Evolutionary conservation across 2,329 filamentous ascomycete genomes (phyloP), one percentile per base, ranked within the genome.

Genomic region (Pseudogymnoascus sp.): DNA sequence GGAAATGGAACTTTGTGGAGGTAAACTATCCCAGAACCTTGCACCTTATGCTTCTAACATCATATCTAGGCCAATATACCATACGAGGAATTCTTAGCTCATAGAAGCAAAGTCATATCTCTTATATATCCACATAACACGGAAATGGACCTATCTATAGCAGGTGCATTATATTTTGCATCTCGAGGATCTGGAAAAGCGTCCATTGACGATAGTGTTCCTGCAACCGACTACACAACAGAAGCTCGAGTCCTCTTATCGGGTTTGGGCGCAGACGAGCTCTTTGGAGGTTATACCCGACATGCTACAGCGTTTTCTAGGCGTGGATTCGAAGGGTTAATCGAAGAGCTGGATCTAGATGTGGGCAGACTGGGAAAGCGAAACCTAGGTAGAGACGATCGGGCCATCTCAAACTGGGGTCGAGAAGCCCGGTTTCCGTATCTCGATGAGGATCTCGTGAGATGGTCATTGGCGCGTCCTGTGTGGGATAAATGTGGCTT

Each of bases 71-170:
- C 97, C 62, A 88, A 99, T 70, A 80, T 99, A 28, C 89, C 93
- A 0, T 97, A 93, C 72, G 72, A 79, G 5, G 89, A 95, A 68
- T 89, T 87, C 0, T 72, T 86, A 45, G 79, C 81, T 2, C 89
- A 96, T 69, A 85, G 90, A 65, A 70, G 81, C 2, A 81, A 81
- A 25, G 83, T 99, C 19, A 82, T 92, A 38, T 81, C 84, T 2
- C 79, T 99, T 16, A 97, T 99, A 73, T 82, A 89, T 68, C 94
- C 94, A 0, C 94, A 99, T 75, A 93, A 96, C 67, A 99, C 94
- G 0, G 94, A 99, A 75, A 99, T 99, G 94, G 94, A 99, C 70
- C 80, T 99, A 0, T 99, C 94, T 3, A 99, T 99, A 69, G 89
- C 90, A 0, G 88, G 84, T 68, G 94, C 94, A 0, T 80, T 99